Conservation (phyloP, 139 green algal genomes). For the Prasinococcaceae sp. region DNA sequence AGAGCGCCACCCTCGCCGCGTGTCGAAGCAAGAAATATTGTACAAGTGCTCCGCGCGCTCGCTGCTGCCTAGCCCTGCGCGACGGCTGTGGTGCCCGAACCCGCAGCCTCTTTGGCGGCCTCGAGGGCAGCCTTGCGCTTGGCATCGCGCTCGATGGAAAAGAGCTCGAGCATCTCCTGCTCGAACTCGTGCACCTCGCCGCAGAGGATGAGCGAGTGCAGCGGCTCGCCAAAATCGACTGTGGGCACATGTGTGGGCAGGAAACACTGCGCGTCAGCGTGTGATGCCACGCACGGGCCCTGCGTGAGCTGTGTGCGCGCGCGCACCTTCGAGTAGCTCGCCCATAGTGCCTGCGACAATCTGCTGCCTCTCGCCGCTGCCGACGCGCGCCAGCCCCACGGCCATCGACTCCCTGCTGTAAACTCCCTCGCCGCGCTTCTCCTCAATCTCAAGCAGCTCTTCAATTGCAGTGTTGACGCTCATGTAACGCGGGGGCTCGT, state of each 20-base stretch:
- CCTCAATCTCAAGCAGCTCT: constrained; percentile 85
- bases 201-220: constrained; percentile 78
- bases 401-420: constrained; percentile 46
- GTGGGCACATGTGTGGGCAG: no score
- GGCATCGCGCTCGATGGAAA: no score
- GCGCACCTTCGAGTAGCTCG: no score
- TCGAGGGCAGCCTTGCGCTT: no score
- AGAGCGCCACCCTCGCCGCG: no score
- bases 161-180: constrained; percentile 34
- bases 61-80: no score
- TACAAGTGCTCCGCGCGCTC: no score
- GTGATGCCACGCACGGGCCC: background rate
- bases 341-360: constrained; percentile 22
- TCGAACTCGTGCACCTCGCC: constrained; percentile 49
- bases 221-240: constrained; percentile 67
- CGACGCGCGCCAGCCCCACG: constrained; percentile 73
- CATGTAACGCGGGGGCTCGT: constrained; percentile 74
- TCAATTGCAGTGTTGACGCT: constrained; percentile 44
- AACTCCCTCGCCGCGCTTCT: constrained; percentile 35
- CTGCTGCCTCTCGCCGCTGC: constrained; percentile 33
- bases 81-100: no score
- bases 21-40: no score
- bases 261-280: background rate
- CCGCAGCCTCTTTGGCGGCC: no score
- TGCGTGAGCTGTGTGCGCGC: background rate